Evolutionary conservation across 2,329 filamentous ascomycete species (phyloP).

Genomic region (Apiospora rasikravindrae): DNA sequence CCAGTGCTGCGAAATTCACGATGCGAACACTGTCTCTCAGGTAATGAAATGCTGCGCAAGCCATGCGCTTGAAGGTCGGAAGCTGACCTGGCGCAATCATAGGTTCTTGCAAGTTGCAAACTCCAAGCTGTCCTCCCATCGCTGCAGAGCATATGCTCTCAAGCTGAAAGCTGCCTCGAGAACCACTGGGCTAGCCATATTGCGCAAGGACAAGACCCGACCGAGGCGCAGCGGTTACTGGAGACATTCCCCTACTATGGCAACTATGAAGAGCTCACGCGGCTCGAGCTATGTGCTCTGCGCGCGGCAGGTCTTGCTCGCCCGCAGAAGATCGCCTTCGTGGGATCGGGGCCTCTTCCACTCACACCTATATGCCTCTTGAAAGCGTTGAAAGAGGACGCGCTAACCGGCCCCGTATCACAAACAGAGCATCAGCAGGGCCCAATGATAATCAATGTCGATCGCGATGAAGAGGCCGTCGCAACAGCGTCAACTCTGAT

Average conservation of each 20-base stretch:
- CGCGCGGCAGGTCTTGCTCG: constrained; percentile 38
- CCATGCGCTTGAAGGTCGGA: not conserved
- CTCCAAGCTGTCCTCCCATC: constrained; percentile 41
- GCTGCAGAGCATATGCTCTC: constrained; percentile 48
- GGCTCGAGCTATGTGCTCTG: constrained; percentile 50
- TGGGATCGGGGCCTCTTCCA: constrained; percentile 56
- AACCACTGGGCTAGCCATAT: constrained; percentile 48
- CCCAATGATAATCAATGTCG: constrained; percentile 46
- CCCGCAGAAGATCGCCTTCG: constrained; percentile 48
- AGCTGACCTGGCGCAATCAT: not conserved
- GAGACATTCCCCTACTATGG: constrained; percentile 52
- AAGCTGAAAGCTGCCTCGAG: constrained; percentile 52
- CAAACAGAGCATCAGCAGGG: constrained; percentile 19
- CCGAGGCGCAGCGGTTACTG: constrained; percentile 34
- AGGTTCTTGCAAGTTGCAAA: constrained; percentile 42
- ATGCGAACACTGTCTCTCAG: constrained; percentile 1
- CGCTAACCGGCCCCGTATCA: not conserved
- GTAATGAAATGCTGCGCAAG: not conserved
- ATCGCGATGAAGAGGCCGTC: constrained; percentile 44
- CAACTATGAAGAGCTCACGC: constrained; percentile 55
- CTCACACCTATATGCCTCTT: constrained; percentile 53
- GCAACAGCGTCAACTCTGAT: constrained; percentile 38
- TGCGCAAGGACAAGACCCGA: constrained; percentile 22
- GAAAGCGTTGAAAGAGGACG: constrained; percentile 35
- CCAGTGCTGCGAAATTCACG: constrained; percentile 11